These are phyloP conservation scores for Coemansia umbellata DNA, from an alignment of 192 early-diverging fungal genomes.

Conservation along the genomic window DNA sequence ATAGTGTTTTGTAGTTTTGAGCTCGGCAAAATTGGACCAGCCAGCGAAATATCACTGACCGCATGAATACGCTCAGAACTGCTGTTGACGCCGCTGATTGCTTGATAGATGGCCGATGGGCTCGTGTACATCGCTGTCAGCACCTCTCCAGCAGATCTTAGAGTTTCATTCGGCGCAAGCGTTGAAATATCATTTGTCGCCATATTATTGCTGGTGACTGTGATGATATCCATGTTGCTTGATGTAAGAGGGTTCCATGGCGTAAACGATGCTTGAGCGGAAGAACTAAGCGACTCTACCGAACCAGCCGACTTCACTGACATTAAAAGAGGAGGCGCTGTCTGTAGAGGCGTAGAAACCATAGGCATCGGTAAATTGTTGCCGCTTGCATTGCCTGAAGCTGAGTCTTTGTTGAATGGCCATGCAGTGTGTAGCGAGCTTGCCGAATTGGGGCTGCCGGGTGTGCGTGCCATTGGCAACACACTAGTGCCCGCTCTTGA, in stretches of 20 bases:
- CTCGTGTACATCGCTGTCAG: slow-evolving; percentile 35
- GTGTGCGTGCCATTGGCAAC: slow-evolving; percentile 13
- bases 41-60: background rate
- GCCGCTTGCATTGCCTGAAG: background rate
- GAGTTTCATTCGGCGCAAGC: slow-evolving; percentile 4
- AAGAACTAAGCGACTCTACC: background rate
- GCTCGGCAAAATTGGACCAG: background rate
- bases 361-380: background rate
- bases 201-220: slow-evolving; percentile 1
- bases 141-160: slow-evolving; percentile 22
- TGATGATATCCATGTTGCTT: background rate
- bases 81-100: slow-evolving; percentile 11
- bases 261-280: background rate
- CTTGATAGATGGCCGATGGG: slow-evolving; percentile 41
- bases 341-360: background rate
- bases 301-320: background rate
- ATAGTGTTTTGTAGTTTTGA: slow-evolving; percentile 13
- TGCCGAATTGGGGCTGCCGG: slow-evolving; percentile 28
- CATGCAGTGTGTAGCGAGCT: slow-evolving; percentile 30
- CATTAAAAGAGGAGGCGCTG: background rate
- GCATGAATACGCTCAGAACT: background rate
- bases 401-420: slow-evolving; percentile 41
- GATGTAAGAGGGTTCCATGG: background rate
- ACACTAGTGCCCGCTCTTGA: background rate
- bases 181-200: background rate